Conservation (phyloP, 306 rosid genomes). For the Alnus rubra region DNA sequence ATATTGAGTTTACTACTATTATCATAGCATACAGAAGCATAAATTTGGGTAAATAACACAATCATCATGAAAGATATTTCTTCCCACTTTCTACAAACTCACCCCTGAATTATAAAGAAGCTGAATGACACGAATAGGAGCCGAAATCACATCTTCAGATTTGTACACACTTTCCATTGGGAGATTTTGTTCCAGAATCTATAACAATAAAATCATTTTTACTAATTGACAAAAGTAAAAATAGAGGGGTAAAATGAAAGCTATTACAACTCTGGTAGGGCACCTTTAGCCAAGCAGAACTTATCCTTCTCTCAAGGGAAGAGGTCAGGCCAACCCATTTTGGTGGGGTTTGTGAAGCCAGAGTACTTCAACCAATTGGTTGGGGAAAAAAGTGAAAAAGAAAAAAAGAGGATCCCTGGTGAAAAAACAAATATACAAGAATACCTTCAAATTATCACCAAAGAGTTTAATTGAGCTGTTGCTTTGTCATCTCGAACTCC, state of each 20-base stretch:
- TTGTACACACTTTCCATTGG: slow-evolving; percentile 85
- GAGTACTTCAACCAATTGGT: background rate
- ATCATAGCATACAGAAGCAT: background rate
- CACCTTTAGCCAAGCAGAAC: slow-evolving; percentile 4
- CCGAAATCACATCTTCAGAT: slow-evolving; percentile 76
- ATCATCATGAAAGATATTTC: slow-evolving; percentile 9
- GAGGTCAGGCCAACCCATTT: background rate
- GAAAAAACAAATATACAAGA: slow-evolving; percentile 20
- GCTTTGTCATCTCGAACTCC: slow-evolving; percentile 90
- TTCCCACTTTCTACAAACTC: slow-evolving; percentile 38
- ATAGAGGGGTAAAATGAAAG: background rate
- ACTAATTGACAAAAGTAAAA: slow-evolving; percentile 12
- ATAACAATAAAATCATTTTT: slow-evolving; percentile 26
- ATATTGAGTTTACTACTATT: background rate
- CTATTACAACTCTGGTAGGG: slow-evolving; percentile 1
- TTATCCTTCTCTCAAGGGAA: background rate
- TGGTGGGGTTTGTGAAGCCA: background rate
- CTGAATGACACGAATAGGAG: slow-evolving; percentile 90
- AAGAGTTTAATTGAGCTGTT: slow-evolving; percentile 85
- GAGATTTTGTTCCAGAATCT: slow-evolving; percentile 93
- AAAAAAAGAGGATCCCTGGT: background rate
- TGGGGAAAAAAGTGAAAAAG: background rate
- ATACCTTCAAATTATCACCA: slow-evolving; percentile 88
- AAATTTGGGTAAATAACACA: background rate
- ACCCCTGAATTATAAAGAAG: slow-evolving; percentile 94